Evolutionary conservation across 768 basidiomycete genomes (phyloP).

Genomic region (Phlegmacium glaucopus): DNA sequence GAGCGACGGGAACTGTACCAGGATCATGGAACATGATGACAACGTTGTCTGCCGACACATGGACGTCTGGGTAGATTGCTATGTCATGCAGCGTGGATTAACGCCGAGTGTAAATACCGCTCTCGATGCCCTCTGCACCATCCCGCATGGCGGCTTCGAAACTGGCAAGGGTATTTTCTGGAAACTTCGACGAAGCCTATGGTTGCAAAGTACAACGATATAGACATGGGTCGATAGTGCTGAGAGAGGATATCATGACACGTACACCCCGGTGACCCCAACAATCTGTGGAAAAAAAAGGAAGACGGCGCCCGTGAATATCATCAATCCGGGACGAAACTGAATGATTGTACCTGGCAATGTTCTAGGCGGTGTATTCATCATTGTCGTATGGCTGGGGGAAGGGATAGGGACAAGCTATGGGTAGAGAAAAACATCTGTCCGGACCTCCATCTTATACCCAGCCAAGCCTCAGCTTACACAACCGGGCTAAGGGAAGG

Average conservation of each 20-base stretch:
- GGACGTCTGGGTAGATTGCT: slow-evolving; percentile 85
- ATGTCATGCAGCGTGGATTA: slow-evolving; percentile 32
- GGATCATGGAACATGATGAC: slow-evolving; percentile 98
- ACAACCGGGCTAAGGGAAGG: too few relatives aligned
- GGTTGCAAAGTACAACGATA: neutral
- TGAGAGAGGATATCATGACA: slow-evolving; percentile 3
- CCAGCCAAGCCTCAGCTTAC: too few relatives aligned
- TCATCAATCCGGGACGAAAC: neutral
- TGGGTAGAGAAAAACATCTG: neutral
- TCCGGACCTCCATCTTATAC: too few relatives aligned
- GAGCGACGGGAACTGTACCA: slow-evolving; percentile 35
- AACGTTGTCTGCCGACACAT: slow-evolving; percentile 83
- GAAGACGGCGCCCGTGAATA: neutral
- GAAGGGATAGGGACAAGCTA: neutral
- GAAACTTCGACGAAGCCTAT: slow-evolving; percentile 81
- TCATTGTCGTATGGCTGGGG: neutral
- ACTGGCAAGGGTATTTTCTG: slow-evolving; percentile 94
- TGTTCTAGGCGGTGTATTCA: neutral
- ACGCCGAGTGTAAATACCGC: slow-evolving; percentile 66
- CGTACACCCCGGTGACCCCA: slow-evolving; percentile 54
- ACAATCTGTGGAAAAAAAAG: slow-evolving; percentile 49
- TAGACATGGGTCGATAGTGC: neutral
- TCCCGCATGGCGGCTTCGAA: slow-evolving; percentile 94
- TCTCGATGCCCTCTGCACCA: slow-evolving; percentile 96
- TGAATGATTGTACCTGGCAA: slow-evolving; percentile 28